phyloP scores from a whole-genome alignment of 768 basidiomycete species.

The Leccinum disarticulatum region DNA sequence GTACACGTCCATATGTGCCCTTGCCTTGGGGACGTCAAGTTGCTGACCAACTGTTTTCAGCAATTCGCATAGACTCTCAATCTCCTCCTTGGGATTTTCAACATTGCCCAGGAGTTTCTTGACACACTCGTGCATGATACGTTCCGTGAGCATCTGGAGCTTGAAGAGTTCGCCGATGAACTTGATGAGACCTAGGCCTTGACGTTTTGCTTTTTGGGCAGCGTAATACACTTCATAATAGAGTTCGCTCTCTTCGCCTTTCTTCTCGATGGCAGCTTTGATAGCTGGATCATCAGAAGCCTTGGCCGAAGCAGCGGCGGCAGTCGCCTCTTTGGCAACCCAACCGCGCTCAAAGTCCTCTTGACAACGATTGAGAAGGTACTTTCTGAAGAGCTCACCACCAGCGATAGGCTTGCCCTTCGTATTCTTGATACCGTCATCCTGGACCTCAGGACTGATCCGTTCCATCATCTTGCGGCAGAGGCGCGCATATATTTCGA shows the following conservation, averaged over 20 bases:
- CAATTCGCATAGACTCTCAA: constrained; percentile 93
- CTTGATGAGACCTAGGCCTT: constrained; percentile 94
- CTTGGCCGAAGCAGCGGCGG: too few relatives aligned
- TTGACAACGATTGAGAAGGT: constrained; percentile 93
- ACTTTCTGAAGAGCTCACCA: constrained; percentile 94
- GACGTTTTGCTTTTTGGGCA: constrained; percentile 95
- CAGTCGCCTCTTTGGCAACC: constrained; percentile 73
- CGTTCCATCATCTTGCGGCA: constrained; percentile 96
- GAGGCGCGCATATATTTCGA: constrained; percentile 95
- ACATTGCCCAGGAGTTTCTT: constrained; percentile 93
- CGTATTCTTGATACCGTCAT: constrained; percentile 76
- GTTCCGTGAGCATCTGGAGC: constrained; percentile 96
- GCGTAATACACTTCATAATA: constrained; percentile 81
- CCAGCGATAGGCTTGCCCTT: constrained; percentile 91
- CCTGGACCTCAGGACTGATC: constrained; percentile 84
- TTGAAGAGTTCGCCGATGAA: constrained; percentile 99
- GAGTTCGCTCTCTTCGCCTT: too few relatives aligned
- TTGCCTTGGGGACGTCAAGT: constrained; percentile 80
- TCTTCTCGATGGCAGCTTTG: too few relatives aligned
- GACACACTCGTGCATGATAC: constrained; percentile 98
- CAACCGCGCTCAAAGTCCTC: constrained; percentile 98
- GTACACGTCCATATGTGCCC: constrained; percentile 88
- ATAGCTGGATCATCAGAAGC: too few relatives aligned
- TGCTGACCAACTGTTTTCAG: constrained; percentile 82
- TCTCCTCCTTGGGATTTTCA: constrained; percentile 94